Base-by-base conservation (phyloP, 805 yeast genomes). In the Tetrapisispora fleetii region DNA sequence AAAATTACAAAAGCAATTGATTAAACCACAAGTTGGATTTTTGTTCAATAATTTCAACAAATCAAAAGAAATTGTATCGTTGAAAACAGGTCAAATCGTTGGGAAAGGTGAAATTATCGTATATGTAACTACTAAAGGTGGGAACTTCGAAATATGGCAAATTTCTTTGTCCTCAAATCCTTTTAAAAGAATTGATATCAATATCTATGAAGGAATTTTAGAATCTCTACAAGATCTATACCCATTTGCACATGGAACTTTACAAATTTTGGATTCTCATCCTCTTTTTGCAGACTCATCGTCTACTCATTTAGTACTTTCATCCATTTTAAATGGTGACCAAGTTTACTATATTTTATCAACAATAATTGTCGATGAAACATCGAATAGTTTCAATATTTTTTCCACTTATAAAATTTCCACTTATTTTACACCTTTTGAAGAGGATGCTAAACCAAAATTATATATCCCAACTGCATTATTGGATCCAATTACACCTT, bases 361-460 rank as follows among this genome's bases (percentile, higher is more conserved):
- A 50, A 79, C 86, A 3, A 59, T 83, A 21, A 68, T 75, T 48
- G 67, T 64, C 8, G 65, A 62, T 38, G 64, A 77, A 48, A 74
- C 77, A 45, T 60, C 69, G 2, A 72, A 77, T 17, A 80, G 79
- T 9, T 74, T 79, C 6, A 64, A 75, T 36, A 68, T 83, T 2
- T 73, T 75, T 45, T 84, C 90, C 0, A 78, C 86, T 1, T 86
- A 85, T 64, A 73, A 81, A 55, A 65, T 85, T 28, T 81, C 78
- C 48, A 72, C 81, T 9, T 76, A 67, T 54, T 60, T 70, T 2
- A 53, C 65, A 1, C 51, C 59, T 16, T 46, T 40, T 4, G 32
- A 30, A 10, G 18, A 22, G 10, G 58, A 54, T 1, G 63, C 62
- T 3, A 63, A 59, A 17, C 86, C 88, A 2, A 65, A 64, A 42